Conservation (phyloP, 305 asterid species). For the Solanum hybrid region DNA sequence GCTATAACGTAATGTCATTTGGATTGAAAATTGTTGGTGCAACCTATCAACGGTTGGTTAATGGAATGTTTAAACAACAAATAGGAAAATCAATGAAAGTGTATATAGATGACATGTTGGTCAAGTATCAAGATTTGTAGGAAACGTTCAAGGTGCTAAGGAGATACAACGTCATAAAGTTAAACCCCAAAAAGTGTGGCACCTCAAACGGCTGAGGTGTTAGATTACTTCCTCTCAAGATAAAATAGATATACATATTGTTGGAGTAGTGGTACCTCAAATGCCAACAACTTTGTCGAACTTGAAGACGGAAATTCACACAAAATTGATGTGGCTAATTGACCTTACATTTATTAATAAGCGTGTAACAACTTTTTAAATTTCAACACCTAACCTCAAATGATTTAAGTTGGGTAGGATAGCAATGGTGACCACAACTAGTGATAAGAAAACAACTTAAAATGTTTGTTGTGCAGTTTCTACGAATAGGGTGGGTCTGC, state of each 20-base stretch:
- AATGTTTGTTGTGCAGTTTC: neutral
- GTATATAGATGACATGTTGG: neutral
- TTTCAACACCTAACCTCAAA: neutral
- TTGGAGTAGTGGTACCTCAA: neutral
- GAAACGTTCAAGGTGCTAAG: neutral
- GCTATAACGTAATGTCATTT: neutral
- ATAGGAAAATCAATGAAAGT: neutral
- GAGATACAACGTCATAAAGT: neutral
- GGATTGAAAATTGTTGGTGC: neutral
- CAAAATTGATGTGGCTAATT: neutral
- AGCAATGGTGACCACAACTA: neutral
- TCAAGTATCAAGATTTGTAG: neutral
- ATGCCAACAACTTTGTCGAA: neutral
- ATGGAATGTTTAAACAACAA: neutral
- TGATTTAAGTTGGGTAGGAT: neutral
- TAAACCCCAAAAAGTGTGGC: neutral
- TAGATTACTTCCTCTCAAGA: neutral
- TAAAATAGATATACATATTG: neutral
- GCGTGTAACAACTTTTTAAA: neutral
- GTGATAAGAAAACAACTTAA: neutral
- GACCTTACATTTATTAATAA: neutral
- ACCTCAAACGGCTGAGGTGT: neutral
- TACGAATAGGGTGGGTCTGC: slow-evolving; percentile 1
- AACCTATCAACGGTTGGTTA: neutral
- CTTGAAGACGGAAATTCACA: neutral